Conservation (phyloP, 2,329 filamentous ascomycete species). For the Aspergillus sp. region DNA sequence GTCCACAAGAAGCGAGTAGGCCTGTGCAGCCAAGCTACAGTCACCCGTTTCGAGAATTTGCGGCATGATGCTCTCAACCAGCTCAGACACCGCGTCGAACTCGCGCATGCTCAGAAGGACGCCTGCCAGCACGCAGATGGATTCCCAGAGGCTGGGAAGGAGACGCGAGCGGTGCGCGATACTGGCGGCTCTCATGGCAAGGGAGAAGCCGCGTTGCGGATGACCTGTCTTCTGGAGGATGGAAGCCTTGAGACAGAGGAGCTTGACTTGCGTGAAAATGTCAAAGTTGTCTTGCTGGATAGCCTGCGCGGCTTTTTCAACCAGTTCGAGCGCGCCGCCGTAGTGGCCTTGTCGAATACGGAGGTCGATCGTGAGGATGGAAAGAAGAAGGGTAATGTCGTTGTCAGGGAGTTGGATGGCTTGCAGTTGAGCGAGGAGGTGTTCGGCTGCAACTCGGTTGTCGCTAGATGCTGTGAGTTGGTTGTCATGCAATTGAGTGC, state of each 20-base stretch:
- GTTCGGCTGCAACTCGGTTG: conserved; percentile 58
- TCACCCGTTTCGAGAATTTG: conserved; percentile 73
- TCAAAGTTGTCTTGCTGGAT: conserved; percentile 60
- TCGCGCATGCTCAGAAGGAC: conserved; percentile 71
- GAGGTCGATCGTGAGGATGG: conserved; percentile 62
- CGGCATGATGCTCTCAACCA: conserved; percentile 71
- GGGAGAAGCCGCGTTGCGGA: conserved; percentile 73
- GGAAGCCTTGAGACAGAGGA: conserved; percentile 72
- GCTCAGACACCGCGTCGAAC: conserved; percentile 64
- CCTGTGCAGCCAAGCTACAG: conserved; percentile 60
- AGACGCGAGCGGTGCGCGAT: conserved; percentile 71
- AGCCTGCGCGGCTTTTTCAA: conserved; percentile 56
- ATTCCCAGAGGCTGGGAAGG: conserved; percentile 70
- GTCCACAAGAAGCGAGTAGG: conserved; percentile 73
- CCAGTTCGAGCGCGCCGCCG: conserved; percentile 53
- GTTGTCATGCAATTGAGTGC: not conserved
- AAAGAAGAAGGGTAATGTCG: conserved; percentile 61
- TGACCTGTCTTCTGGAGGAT: conserved; percentile 69
- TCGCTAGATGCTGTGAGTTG: conserved; percentile 43
- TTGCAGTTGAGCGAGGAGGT: conserved; percentile 60
- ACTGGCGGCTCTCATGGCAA: conserved; percentile 72
- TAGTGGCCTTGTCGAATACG: conserved; percentile 57
- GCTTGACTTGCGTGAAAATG: conserved; percentile 67
- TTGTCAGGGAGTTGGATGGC: conserved; percentile 56
- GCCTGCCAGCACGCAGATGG: conserved; percentile 65